Base-by-base conservation (phyloP, 2,329 filamentous ascomycete genomes). In the Aspergillus piperis region DNA sequence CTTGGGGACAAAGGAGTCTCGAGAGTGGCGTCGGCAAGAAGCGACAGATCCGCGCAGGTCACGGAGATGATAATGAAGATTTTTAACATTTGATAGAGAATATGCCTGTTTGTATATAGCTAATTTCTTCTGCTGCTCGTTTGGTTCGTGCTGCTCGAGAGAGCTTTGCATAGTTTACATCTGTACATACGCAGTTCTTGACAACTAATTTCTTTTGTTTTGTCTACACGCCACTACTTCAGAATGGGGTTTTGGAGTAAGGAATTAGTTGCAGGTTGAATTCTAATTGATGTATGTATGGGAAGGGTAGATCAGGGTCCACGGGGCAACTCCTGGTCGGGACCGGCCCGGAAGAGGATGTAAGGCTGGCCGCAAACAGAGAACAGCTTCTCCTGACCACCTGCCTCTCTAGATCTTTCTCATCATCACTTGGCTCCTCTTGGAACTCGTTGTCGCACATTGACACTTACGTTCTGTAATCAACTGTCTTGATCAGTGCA, bases 1-100 rank as follows among this genome's bases (percentile, higher is more conserved):
- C 71, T 75, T 98, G 74, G 91, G 92, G 2, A 98, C 94, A 4
- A 96, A 92, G 79, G 94, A 98, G 82, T 86, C 93, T 73, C 85
- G 95, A 62, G 92, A 96, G 67, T 93, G 89, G 77, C 86, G 92
- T 75, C 87, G 85, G 71, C 83, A 87, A 53, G 92, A 97, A 75
- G 92, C 94, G 5, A 80, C 86, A 64, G 90, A 96, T 81, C 93
- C 93, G 48, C 85, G 93, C 71, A 84, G 89, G 66, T 85, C 88
- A 62, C 87, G 87, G 75, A 77, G 68, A 61, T 80, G 69, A 76
- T 21, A 56, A 50, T 54, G 55, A 48, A 57, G 41, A 27, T 8
- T 55, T 48, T 55, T 54, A 47, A 30, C 61, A 47, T 36, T 36
- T 36, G 32, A 36, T 36, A 36, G 32, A 61, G 38, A 32, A 48